A percentile compares a stretch with the other conserved stretches of the same genome.
Evolutionary conservation across 495 filamentous ascomycete genomes (phyloP).

Genomic region (Penicillium paxilli): DNA sequence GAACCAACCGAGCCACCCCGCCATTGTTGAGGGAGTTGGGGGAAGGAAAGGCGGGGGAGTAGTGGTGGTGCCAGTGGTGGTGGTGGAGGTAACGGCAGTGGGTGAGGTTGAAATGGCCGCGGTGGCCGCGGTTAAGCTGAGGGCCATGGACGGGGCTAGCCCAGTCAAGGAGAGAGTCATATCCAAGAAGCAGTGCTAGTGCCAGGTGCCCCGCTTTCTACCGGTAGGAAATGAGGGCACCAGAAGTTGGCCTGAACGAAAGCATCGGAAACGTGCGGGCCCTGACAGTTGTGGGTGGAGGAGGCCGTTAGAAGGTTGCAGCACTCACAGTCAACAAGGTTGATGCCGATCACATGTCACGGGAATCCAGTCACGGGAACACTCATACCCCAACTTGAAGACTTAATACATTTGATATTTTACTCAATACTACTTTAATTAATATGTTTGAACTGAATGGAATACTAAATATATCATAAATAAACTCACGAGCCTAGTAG

Average conservation of each 20-base stretch:
- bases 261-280: conserved; percentile 27
- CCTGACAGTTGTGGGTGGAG: conserved; percentile 22
- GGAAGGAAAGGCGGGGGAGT: conserved; percentile 32
- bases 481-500: no score
- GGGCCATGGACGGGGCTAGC: conserved; percentile 24
- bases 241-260: conserved; percentile 2
- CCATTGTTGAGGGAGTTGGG: conserved; percentile 41
- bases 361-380: no score
- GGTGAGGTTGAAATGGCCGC: conserved; percentile 19
- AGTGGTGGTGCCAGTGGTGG: conserved; percentile 6
- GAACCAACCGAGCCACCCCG: conserved; percentile 45
- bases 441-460: no score
- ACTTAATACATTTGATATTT: no score
- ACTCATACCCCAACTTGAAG: no score
- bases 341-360: no score
- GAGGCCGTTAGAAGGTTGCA: no score
- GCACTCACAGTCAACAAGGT: no score
- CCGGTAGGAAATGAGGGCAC: neutral
- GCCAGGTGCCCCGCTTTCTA: conserved; percentile 5
- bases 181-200: neutral
- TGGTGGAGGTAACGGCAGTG: no score
- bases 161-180: conserved; percentile 10
- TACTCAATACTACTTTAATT: no score
- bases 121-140: conserved; percentile 19
- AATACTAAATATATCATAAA: no score